Conservation (phyloP, 768 basidiomycete species). For the Lentinula sp. region DNA sequence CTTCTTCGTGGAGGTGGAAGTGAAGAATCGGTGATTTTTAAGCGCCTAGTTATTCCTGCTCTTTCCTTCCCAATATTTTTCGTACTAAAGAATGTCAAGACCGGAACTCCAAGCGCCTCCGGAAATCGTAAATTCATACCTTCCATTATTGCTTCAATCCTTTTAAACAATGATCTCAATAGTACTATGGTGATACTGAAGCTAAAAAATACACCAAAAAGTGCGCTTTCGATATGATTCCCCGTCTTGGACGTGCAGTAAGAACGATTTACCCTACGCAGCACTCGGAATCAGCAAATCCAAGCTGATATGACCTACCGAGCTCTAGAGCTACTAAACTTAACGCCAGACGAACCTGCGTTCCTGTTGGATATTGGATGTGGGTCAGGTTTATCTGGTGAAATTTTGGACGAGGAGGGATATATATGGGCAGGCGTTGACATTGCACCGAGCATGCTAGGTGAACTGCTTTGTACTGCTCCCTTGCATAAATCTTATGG, state of each 20-base stretch:
- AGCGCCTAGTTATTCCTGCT: neutral
- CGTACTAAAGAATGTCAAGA: conserved; percentile 54
- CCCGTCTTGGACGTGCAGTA: conserved; percentile 12
- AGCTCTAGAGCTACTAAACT: conserved; percentile 83
- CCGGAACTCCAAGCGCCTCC: conserved; percentile 87
- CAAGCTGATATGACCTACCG: conserved; percentile 98
- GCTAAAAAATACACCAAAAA: conserved; percentile 97
- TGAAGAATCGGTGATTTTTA: neutral
- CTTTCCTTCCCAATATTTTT: neutral
- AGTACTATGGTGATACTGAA: conserved; percentile 97
- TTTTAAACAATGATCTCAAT: neutral
- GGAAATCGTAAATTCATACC: conserved; percentile 66
- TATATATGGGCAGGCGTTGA: conserved; percentile 93
- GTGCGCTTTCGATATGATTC: conserved; percentile 32
- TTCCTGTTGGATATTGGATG: conserved; percentile 95
- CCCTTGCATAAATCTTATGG: neutral
- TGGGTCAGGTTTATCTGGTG: conserved; percentile 93
- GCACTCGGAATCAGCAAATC: conserved; percentile 93
- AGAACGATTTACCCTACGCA: conserved; percentile 21
- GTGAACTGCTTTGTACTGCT: conserved; percentile 35
- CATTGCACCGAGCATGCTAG: conserved; percentile 95
- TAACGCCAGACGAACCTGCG: conserved; percentile 74
- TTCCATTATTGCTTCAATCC: neutral
- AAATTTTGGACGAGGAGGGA: conserved; percentile 93
- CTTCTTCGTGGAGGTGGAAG: neutral